Conservation (phyloP, 2,329 filamentous ascomycete genomes). For the Bisporella sp. region DNA sequence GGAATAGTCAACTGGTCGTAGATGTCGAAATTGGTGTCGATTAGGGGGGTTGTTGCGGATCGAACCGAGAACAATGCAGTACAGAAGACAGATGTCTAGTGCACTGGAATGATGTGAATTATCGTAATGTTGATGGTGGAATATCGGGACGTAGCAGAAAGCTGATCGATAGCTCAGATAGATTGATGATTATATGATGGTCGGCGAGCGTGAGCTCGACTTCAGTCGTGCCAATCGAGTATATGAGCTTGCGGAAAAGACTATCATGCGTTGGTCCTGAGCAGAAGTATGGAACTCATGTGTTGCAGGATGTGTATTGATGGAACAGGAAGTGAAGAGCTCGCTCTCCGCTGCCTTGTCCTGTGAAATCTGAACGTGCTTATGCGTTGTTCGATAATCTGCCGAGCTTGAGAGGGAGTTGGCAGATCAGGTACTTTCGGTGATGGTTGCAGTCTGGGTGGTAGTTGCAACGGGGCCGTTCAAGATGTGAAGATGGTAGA, state of each 20-base stretch:
- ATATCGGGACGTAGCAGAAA: neutral
- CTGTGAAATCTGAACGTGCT: too few species aligned
- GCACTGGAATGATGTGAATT: conserved; percentile 9
- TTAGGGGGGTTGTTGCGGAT: conserved; percentile 4
- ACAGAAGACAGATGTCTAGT: conserved; percentile 16
- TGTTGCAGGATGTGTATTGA: conserved; percentile 2
- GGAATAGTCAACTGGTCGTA: too few species aligned
- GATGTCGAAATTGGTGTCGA: conserved; percentile 11
- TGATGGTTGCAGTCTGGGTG: too few species aligned
- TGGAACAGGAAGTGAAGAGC: neutral
- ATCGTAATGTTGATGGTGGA: conserved; percentile 8
- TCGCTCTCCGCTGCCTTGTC: neutral
- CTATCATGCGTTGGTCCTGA: neutral
- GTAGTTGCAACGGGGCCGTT: too few species aligned
- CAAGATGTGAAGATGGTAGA: neutral
- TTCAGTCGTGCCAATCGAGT: conserved; percentile 3
- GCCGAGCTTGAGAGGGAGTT: conserved; percentile 7
- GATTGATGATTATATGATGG: neutral
- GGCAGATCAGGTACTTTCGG: too few species aligned
- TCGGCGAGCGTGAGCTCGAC: conserved; percentile 4
- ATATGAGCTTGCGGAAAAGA: neutral
- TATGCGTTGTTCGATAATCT: too few species aligned
- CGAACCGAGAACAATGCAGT: conserved; percentile 11
- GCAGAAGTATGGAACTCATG: neutral
- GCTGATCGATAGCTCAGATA: neutral